Evolutionary conservation across 768 basidiomycete genomes (phyloP).

Genomic region (Boletus reticuloceps): DNA sequence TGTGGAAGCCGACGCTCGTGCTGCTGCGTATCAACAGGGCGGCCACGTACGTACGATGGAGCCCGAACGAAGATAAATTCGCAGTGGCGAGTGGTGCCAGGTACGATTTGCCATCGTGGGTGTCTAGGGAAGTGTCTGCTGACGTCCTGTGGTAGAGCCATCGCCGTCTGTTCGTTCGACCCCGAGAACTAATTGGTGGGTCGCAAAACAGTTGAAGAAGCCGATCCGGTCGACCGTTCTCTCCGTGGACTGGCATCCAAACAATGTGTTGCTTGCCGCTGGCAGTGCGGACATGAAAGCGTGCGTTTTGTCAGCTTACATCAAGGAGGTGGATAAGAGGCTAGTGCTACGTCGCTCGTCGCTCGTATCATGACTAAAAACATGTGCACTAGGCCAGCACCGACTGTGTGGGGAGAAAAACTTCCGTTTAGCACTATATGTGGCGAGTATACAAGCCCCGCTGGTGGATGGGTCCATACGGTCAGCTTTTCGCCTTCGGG

Average conservation of each 20-base stretch:
- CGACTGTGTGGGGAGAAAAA: constrained; percentile 96
- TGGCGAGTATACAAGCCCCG: constrained; percentile 85
- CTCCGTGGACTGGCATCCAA: constrained; percentile 96
- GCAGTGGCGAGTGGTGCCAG: constrained; percentile 96
- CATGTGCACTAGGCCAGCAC: constrained; percentile 58
- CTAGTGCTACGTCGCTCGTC: constrained; percentile 30
- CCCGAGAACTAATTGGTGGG: constrained; percentile 99
- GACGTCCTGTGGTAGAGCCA: constrained; percentile 54
- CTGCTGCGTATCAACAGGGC: constrained; percentile 93
- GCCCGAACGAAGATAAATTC: constrained; percentile 97
- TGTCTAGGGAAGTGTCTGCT: not conserved
- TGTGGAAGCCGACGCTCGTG: constrained; percentile 98
- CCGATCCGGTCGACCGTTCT: constrained; percentile 94
- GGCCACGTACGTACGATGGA: constrained; percentile 94
- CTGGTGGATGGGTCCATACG: constrained; percentile 96
- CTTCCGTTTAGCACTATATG: constrained; percentile 97
- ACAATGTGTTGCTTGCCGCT: constrained; percentile 94
- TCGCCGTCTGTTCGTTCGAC: constrained; percentile 96
- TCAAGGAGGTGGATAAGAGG: constrained; percentile 97
- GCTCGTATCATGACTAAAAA: constrained; percentile 4
- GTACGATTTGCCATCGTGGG: constrained; percentile 35
- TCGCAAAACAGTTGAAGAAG: constrained; percentile 95
- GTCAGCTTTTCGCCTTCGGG: constrained; percentile 97
- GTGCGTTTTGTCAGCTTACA: constrained; percentile 95
- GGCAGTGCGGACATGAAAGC: constrained; percentile 99